Base-by-base conservation (phyloP, 139 green algal genomes). In the Chlorella sp. region DNA sequence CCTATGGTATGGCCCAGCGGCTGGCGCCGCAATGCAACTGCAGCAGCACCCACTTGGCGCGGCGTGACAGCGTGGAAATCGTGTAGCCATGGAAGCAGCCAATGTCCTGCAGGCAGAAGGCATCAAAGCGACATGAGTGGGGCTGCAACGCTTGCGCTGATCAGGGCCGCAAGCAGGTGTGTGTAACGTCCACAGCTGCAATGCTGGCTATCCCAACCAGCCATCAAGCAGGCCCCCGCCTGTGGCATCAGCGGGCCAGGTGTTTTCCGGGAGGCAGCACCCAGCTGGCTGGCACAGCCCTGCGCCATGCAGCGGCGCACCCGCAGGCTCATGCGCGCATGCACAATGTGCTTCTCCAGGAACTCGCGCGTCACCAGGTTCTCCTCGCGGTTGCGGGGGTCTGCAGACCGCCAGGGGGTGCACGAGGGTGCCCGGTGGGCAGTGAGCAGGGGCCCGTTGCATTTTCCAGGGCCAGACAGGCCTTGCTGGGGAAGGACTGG, bases 21-120 rank as follows among this genome's bases (percentile, higher is more conserved):
- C 60, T 36, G 60, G 4, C 28, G 60, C 60, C 24, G 60, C 60
- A 36, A 30, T 11, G 60, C 60, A 9, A 6, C 60, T 5, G 20
- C 13, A 8, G 60, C 60, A 73, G 65, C 14, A 36, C 34, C 34
- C 41, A 83, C 77, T 83, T 83, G 77, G 77, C 77, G 11, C 77
- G 56, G 40, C 77, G 77, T 3, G 77, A 83, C 13, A 83, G 77
- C 24, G 77, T 83, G 41, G 77, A 83, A 11, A 83, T 83, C 8
- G 77, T 83, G 77, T 83, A 83, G 9, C 77, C 77, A 43, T 83
- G 77, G 41, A 62, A 83, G 3, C 40, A 26, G 13, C 77, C 64
- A 56, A 83, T 83, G 38, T 83, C 77, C 77, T 83, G 77, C 40
- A 60, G 38, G 48, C n/a, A 46, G 70, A 26, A 78, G 30, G 36